These are phyloP conservation scores for Boechera divaricarpa DNA, from an alignment of 345 rosid species.

Conservation along the genomic window DNA sequence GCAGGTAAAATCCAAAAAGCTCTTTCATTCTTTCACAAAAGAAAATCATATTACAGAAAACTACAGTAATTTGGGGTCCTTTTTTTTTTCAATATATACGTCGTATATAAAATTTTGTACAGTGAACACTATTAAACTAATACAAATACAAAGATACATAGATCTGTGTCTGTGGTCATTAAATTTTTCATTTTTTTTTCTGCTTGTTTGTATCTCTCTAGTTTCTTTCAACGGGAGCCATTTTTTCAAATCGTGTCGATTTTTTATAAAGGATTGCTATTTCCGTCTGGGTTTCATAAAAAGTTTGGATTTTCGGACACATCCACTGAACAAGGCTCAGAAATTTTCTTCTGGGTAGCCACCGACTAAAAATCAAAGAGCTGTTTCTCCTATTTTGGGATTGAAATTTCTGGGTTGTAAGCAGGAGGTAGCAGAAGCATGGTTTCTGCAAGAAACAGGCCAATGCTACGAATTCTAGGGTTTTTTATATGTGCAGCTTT, in stretches of 20 bases:
- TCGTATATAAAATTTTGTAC: not conserved
- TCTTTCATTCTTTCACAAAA: not conserved
- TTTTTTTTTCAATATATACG: too few species aligned
- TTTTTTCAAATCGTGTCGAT: slow-evolving; percentile 19
- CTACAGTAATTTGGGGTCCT: not conserved
- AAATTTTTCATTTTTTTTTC: slow-evolving; percentile 14
- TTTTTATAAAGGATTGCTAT: slow-evolving; percentile 22
- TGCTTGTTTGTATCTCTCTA: slow-evolving; percentile 1
- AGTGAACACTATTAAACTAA: slow-evolving; percentile 3
- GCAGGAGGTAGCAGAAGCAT: slow-evolving; percentile 32
- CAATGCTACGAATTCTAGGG: slow-evolving; percentile 65
- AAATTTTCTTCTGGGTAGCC: slow-evolving; percentile 12
- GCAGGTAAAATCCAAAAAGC: not conserved
- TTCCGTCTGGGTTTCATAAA: slow-evolving; percentile 18
- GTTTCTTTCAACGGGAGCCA: slow-evolving; percentile 3
- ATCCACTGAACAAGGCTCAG: not conserved
- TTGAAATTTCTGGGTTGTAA: not conserved
- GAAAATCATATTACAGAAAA: not conserved
- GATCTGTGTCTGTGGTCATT: slow-evolving; percentile 23
- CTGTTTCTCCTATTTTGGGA: slow-evolving; percentile 9
- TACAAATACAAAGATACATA: slow-evolving; percentile 22
- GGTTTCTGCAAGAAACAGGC: slow-evolving; percentile 55
- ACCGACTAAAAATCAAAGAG: slow-evolving; percentile 25
- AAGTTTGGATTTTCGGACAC: not conserved
- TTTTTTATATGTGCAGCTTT: slow-evolving; percentile 67